Conservation (phyloP, 257 asterid genomes). For the Nyctanthes arbortristis region DNA sequence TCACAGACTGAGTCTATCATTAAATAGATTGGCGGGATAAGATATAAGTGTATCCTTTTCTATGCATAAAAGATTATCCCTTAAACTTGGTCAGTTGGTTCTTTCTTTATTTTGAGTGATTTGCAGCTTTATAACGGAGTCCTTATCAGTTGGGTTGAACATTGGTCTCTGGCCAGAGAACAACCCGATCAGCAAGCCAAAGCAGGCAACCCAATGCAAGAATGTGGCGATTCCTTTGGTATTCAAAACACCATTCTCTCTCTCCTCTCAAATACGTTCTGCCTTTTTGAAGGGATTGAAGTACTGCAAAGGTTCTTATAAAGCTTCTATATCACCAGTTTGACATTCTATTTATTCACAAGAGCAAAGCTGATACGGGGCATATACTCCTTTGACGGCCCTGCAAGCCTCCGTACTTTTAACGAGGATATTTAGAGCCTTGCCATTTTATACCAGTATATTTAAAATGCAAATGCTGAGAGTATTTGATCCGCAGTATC, state of each 20-base stretch:
- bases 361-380: neutral
- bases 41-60: neutral
- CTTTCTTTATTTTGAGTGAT: conserved; percentile 1
- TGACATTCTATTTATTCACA: conserved; percentile 18
- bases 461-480: neutral
- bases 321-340: conserved; percentile 56
- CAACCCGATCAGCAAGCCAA: conserved; percentile 33
- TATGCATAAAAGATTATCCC: neutral
- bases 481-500: neutral
- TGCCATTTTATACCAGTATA: neutral
- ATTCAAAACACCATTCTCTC: conserved; percentile 47
- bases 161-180: conserved; percentile 39
- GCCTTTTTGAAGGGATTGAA: conserved; percentile 67
- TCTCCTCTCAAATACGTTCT: conserved; percentile 48
- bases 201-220: conserved; percentile 31
- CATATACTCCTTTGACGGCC: neutral
- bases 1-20: neutral
- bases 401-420: neutral
- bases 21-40: neutral
- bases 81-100: neutral
- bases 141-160: conserved; percentile 70
- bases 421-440: neutral
- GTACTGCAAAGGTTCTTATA: conserved; percentile 54
- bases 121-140: conserved; percentile 71
- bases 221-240: conserved; percentile 39